Conservation (phyloP, 2,329 filamentous ascomycete species). For the Sporothrix inflata region DNA sequence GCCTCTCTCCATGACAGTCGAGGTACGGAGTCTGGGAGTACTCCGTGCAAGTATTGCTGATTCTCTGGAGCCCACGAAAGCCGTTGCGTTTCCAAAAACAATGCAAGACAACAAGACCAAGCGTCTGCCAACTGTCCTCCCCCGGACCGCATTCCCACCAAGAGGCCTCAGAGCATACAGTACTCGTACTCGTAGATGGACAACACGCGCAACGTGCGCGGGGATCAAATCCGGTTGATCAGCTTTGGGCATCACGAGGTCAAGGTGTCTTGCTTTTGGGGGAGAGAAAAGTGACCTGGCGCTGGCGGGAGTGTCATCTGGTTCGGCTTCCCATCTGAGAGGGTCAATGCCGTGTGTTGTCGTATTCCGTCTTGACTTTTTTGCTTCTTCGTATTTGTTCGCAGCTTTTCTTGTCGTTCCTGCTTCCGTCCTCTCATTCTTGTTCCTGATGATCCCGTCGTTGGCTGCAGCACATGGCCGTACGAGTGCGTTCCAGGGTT, state of each 20-base stretch:
- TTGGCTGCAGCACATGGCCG: conserved; percentile 1
- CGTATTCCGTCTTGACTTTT: not conserved
- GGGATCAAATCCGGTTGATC: not conserved
- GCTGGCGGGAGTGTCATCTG: not conserved
- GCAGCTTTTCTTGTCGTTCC: not conserved
- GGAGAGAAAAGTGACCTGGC: not conserved
- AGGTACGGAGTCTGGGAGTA: not conserved
- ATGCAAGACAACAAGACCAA: not conserved
- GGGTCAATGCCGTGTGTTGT: not conserved
- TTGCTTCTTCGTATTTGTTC: not conserved
- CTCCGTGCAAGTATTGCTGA: too few relatives aligned
- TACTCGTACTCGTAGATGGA: not conserved
- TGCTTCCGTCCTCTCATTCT: conserved; percentile 3
- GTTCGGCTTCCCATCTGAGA: not conserved
- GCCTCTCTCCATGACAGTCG: not conserved
- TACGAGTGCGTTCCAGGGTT: too few relatives aligned
- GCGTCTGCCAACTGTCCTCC: not conserved
- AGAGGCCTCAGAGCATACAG: conserved; percentile 12
- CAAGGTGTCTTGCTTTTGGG: not conserved
- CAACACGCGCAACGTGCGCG: not conserved
- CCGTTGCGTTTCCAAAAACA: not conserved
- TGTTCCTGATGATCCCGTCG: conserved; percentile 9
- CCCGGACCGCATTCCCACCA: not conserved
- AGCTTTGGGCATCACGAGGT: conserved; percentile 7
- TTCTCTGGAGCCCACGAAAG: not conserved